These are phyloP conservation scores for Populus nigra DNA, from an alignment of 345 rosid genomes.

Conservation along the genomic window DNA sequence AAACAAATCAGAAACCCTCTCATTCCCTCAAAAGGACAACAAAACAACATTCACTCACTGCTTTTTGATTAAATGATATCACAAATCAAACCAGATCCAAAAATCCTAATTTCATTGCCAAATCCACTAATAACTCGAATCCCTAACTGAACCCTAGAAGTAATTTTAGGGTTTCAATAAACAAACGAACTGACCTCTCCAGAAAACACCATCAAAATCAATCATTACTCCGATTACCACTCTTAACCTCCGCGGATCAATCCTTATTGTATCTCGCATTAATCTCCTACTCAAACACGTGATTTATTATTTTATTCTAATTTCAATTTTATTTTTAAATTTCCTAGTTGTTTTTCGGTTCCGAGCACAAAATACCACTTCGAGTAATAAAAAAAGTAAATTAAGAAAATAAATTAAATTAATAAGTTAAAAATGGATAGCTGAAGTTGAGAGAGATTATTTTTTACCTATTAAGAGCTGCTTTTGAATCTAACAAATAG, in stretches of 20 bases:
- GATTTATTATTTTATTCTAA: constrained; percentile 1
- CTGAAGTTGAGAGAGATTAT: constrained; percentile 9
- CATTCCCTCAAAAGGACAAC: not conserved
- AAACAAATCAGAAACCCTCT: not conserved
- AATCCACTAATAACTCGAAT: not conserved
- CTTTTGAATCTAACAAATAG: constrained; percentile 12
- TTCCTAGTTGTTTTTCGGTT: not conserved
- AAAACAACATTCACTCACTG: constrained; percentile 7
- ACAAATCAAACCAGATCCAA: constrained; percentile 23
- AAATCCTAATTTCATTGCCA: not conserved
- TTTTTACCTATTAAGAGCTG: constrained; percentile 34
- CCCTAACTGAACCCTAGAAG: not conserved
- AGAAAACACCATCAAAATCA: not conserved
- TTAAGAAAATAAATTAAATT: constrained; percentile 5
- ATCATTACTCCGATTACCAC: not conserved
- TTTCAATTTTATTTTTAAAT: constrained; percentile 1
- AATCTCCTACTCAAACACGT: constrained; percentile 19
- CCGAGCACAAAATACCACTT: not conserved
- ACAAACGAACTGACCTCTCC: not conserved
- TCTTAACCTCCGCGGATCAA: constrained; percentile 15
- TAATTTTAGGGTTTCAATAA: constrained; percentile 20
- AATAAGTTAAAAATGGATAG: constrained; percentile 6
- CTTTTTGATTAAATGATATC: constrained; percentile 1
- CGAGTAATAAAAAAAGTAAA: not conserved
- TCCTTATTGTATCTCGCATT: constrained; percentile 10